phyloP scores from a whole-genome alignment of 208 protist genomes.

The Acanthamoeba quina region DNA sequence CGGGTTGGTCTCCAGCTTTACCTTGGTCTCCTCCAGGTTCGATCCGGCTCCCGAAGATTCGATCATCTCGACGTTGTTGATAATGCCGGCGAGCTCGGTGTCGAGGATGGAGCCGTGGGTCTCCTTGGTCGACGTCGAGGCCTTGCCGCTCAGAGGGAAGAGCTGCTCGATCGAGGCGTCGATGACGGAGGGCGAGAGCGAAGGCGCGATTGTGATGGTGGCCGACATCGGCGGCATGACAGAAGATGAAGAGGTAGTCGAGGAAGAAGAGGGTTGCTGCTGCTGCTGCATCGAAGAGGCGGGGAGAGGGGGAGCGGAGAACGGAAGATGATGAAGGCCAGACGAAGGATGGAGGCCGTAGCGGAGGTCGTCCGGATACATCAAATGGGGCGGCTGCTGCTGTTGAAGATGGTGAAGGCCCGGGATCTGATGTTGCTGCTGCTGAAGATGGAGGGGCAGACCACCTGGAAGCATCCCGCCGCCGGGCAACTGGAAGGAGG shows the following conservation, averaged over 20 bases:
- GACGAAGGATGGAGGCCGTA: not conserved
- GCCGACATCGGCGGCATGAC: not conserved
- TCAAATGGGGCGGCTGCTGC: not conserved
- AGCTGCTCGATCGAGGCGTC: conserved; percentile 58
- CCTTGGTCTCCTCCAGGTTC: conserved; percentile 20
- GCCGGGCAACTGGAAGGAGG: not conserved
- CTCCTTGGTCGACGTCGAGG: conserved; percentile 44
- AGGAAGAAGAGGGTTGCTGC: not conserved
- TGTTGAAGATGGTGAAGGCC: not conserved
- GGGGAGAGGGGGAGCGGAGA: not conserved
- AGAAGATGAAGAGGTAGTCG: not conserved
- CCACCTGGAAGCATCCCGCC: not conserved
- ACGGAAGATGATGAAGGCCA: not conserved
- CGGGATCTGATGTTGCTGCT: not conserved
- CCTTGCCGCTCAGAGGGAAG: conserved; percentile 47
- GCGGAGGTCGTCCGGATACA: conserved; percentile 20
- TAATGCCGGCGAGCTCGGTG: conserved; percentile 37
- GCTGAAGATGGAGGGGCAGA: conserved; percentile 20
- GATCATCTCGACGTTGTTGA: conserved; percentile 63
- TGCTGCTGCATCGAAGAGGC: not conserved
- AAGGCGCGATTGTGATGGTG: conserved; percentile 39
- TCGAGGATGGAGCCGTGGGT: conserved; percentile 38
- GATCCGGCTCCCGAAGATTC: not conserved
- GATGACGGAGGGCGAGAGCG: conserved; percentile 38
- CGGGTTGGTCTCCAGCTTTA: conserved; percentile 12